phyloP scores from a whole-genome alignment of 2,329 filamentous ascomycete genomes.

The Exophiala sp. region DNA sequence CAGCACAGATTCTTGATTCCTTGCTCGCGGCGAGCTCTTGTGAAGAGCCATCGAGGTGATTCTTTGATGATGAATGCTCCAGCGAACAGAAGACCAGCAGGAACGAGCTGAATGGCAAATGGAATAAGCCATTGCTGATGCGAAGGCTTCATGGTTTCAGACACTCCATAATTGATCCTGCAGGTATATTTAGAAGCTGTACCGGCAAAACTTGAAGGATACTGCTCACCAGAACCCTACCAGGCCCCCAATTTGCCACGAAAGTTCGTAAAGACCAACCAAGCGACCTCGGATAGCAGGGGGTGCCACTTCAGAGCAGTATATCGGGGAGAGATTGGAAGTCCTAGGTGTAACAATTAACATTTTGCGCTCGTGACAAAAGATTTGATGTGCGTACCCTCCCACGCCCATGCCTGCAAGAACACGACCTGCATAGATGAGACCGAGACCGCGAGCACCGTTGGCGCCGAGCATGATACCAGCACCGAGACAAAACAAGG shows the following conservation, averaged over 20 bases:
- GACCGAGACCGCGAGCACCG: slow-evolving; percentile 59
- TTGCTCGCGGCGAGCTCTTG: slow-evolving; percentile 65
- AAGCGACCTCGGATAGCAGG: slow-evolving; percentile 57
- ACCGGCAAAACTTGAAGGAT: too few species aligned
- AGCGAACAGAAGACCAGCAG: slow-evolving; percentile 44
- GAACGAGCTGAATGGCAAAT: slow-evolving; percentile 42
- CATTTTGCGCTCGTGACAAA: too few species aligned
- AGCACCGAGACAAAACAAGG: slow-evolving; percentile 67
- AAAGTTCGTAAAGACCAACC: slow-evolving; percentile 56
- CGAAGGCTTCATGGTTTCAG: slow-evolving; percentile 33
- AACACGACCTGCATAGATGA: slow-evolving; percentile 57
- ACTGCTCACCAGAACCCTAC: slow-evolving; percentile 43
- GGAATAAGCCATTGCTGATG: slow-evolving; percentile 43
- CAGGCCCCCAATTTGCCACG: slow-evolving; percentile 52
- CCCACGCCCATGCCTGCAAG: slow-evolving; percentile 49
- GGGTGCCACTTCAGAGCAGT: slow-evolving; percentile 57
- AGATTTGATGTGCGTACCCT: too few species aligned
- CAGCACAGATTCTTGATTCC: slow-evolving; percentile 53
- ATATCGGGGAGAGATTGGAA: slow-evolving; percentile 58
- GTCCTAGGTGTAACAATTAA: slow-evolving; percentile 30
- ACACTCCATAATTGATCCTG: slow-evolving; percentile 55
- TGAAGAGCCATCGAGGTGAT: slow-evolving; percentile 68
- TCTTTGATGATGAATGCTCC: slow-evolving; percentile 61
- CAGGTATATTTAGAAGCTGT: too few species aligned
- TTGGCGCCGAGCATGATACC: slow-evolving; percentile 69